Conservation (phyloP, 768 basidiomycete species). For the Macrolepiota dolichaula region DNA sequence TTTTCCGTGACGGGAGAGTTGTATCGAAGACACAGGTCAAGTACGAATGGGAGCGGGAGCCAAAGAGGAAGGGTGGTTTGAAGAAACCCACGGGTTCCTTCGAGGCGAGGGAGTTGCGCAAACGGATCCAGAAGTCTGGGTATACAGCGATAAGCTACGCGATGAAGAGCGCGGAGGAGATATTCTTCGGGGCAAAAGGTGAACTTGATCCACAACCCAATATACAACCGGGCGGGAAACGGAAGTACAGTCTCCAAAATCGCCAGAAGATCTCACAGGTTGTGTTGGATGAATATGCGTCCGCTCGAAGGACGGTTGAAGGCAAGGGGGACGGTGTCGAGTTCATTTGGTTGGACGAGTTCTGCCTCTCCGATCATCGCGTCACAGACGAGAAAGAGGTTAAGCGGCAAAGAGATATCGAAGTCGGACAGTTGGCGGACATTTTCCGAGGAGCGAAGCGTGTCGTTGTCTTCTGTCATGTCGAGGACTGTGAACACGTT, state of each 20-base stretch:
- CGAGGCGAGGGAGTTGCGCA: neutral
- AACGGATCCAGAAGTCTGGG: neutral
- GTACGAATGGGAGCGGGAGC: neutral
- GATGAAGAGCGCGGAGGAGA: constrained; percentile 1
- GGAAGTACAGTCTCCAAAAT: neutral
- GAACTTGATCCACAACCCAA: neutral
- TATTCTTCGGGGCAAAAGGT: neutral
- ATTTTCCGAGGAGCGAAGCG: constrained; percentile 7
- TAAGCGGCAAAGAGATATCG: neutral
- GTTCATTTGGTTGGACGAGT: constrained; percentile 11
- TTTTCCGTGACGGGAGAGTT: neutral
- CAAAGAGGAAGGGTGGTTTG: neutral
- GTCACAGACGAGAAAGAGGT: neutral
- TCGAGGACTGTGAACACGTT: constrained; percentile 1
- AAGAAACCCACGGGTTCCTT: neutral
- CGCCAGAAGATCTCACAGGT: neutral
- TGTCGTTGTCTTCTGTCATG: constrained; percentile 9
- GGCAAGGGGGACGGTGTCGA: neutral
- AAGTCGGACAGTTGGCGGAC: constrained; percentile 6
- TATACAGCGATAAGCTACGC: constrained; percentile 12
- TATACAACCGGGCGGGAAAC: neutral
- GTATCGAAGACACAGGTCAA: neutral
- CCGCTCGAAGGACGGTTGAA: neutral
- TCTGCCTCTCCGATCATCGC: constrained; percentile 2
- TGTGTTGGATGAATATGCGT: constrained; percentile 2